Percentiles rank a stretch among this genome's conserved stretches.
Evolutionary conservation across 1,139 yeast genomes (phyloP).

Genomic region (Pichia sp.): DNA sequence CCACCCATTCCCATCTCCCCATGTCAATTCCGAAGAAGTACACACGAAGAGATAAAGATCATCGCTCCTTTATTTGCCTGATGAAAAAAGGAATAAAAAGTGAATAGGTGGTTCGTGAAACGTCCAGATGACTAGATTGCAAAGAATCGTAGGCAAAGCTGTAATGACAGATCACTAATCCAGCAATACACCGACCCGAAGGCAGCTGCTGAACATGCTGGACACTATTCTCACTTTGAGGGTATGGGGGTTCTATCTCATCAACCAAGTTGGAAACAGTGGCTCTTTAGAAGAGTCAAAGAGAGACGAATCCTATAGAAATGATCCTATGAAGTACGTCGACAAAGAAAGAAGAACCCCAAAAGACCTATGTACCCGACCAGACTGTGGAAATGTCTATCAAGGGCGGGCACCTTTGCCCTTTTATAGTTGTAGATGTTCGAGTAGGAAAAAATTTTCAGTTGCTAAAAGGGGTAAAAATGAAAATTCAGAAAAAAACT

Average conservation of each 20-base stretch:
- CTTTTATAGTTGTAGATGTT: slow-evolving; percentile 3
- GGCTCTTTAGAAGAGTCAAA: slow-evolving; percentile 99
- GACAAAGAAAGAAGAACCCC: slow-evolving; percentile 5
- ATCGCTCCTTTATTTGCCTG: slow-evolving; percentile 77
- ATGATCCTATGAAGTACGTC: slow-evolving; percentile 89
- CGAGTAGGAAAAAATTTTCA: background rate
- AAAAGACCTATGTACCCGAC: background rate
- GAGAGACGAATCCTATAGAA: slow-evolving; percentile 99
- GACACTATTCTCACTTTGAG: slow-evolving; percentile 74
- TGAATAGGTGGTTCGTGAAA: slow-evolving; percentile 25
- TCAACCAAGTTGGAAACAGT: slow-evolving; percentile 99
- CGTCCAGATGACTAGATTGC: slow-evolving; percentile 72
- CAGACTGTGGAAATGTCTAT: background rate
- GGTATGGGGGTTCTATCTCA: slow-evolving; percentile 92
- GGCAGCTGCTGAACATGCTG: slow-evolving; percentile 25
- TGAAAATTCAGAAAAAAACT: background rate
- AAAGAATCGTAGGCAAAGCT: slow-evolving; percentile 68
- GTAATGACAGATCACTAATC: slow-evolving; percentile 32
- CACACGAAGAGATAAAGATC: slow-evolving; percentile 92
- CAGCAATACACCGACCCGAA: background rate
- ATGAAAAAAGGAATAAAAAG: slow-evolving; percentile 24
- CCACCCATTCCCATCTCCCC: slow-evolving; percentile 71
- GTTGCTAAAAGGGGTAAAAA: background rate
- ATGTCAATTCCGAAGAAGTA: slow-evolving; percentile 84
- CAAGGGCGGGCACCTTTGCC: background rate